phyloP scores from a whole-genome alignment of 2,329 filamentous ascomycete species.

The Chrysosporium queenslandicum region DNA sequence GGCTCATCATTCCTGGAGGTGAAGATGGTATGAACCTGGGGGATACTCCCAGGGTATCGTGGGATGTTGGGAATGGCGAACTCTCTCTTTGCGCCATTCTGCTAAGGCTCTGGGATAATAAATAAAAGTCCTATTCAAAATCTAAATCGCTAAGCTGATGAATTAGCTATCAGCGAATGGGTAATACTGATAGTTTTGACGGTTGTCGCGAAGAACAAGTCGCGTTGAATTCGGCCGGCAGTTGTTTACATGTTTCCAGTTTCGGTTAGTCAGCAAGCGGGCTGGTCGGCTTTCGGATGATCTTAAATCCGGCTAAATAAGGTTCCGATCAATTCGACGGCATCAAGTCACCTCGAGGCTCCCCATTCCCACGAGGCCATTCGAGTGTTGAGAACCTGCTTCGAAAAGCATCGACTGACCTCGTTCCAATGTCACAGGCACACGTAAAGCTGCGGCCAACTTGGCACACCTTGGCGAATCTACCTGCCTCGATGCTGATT shows the following conservation, averaged over 20 bases:
- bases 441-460: background rate
- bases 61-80: conserved; percentile 32
- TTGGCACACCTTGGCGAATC: background rate
- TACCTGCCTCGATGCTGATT: background rate
- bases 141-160: background rate
- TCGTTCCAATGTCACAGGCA: background rate
- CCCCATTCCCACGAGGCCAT: too few species aligned
- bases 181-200: background rate
- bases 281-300: background rate
- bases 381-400: too few species aligned
- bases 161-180: background rate
- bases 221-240: background rate
- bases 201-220: background rate
- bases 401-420: too few species aligned
- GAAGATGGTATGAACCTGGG: conserved; percentile 32
- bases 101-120: conserved; percentile 9
- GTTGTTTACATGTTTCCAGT: conserved; percentile 11
- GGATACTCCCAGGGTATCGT: conserved; percentile 36
- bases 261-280: background rate
- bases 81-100: conserved; percentile 32
- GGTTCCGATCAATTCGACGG: too few species aligned
- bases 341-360: too few species aligned
- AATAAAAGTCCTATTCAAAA: background rate
- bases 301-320: too few species aligned
- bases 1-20: conserved; percentile 21